Base-by-base conservation (phyloP, 169 alveolate genomes). In the Blepharisma undulans region DNA sequence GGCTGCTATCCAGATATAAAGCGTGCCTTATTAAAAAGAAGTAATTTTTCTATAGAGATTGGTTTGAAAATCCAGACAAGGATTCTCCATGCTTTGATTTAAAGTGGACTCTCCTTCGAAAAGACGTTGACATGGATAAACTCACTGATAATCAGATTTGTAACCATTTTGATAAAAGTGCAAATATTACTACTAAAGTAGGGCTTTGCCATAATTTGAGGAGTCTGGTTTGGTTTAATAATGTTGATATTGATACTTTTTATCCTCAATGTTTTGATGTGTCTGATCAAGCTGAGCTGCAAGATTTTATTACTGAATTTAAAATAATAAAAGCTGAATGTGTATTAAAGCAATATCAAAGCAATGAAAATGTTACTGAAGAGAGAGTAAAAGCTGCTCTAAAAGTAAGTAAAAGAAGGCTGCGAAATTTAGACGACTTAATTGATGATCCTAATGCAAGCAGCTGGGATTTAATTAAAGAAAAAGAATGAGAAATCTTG, bases 191-290 rank as follows among this genome's bases (percentile, higher is more conserved):
- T 6, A 95, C 97, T 22, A 97, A 96, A 91, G 95, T 94, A 16
- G 99, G 99, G 12, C 93, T 97, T 74, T 92, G 95, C 30, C 95
- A 96, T 74, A 95, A 93, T 76, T 66, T 96, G 78, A 93, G 93
- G 76, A 95, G 95, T 79, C 84, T 96, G 32, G 92, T 93, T 32
- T 96, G 97, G 96, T 94, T 95, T 85, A 92, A 95, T 60, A 95
- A 93, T 89, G 93, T 94, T 21, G 97, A 96, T 86, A 92, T 96
- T 6, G 98, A 97, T 92, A 93, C 95, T n/a, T 97, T 97, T 94
- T 97, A 93, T 84, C 99, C 99, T 4, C 91, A 97, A 87, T 96
- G 98, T 25, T 97, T 92, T 91, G 98, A 97, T 90, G 87, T 96
- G 25, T 92, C 95, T 78, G 97, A 95, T 85, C 93, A 92, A 76